phyloP scores from a whole-genome alignment of 2,329 filamentous ascomycete genomes.

The Leptoxyphium fumago region DNA sequence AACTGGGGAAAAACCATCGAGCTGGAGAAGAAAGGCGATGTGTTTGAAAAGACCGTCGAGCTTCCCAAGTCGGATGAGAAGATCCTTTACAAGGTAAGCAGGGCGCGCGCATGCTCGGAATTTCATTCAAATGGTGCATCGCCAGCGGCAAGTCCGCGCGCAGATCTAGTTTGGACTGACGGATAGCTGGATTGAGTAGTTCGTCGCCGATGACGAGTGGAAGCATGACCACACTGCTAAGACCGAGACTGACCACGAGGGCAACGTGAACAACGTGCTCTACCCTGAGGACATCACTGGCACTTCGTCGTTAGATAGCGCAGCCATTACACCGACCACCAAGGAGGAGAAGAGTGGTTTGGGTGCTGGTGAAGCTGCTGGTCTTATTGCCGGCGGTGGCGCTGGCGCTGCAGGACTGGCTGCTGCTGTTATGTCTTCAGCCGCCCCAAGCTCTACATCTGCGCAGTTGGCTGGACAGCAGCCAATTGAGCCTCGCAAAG shows the following conservation, averaged over 20 bases:
- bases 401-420: conserved; percentile 39
- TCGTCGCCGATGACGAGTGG: conserved; percentile 90
- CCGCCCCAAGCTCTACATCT: conserved; percentile 51
- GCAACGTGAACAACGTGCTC: conserved; percentile 89
- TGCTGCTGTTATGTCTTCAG: conserved; percentile 51
- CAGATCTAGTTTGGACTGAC: too few species aligned
- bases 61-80: conserved; percentile 53
- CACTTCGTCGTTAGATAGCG: conserved; percentile 29
- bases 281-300: conserved; percentile 54
- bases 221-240: conserved; percentile 65
- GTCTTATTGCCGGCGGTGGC: conserved; percentile 47
- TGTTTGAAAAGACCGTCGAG: conserved; percentile 68
- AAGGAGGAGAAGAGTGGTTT: background rate
- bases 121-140: background rate
- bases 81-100: conserved; percentile 82
- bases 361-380: background rate
- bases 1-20: conserved; percentile 79
- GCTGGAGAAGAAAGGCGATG: conserved; percentile 58
- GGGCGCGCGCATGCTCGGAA: background rate
- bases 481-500: conserved; percentile 41
- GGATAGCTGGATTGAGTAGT: conserved; percentile 39
- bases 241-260: conserved; percentile 66
- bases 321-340: conserved; percentile 14
- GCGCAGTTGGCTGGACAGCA: conserved; percentile 53
- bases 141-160: too few species aligned